Evolutionary conservation across 1,284 basidiomycete species (phyloP), one percentile per base, ranked within the genome.

Genomic region (Leccinum solheimii): DNA sequence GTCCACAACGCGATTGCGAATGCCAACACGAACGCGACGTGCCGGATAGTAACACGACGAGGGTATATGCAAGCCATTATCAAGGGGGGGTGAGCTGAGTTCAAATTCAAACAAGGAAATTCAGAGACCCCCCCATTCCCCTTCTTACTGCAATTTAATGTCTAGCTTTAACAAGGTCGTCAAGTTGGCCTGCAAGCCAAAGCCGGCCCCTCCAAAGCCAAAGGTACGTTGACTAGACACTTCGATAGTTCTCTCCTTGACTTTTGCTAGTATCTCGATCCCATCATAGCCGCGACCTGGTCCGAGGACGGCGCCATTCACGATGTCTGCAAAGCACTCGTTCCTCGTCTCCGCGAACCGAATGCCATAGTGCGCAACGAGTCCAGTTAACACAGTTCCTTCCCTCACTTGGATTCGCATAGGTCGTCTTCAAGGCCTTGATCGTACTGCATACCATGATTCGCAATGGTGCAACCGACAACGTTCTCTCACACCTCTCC

Each of bases 401-500:
- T 21, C 2, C 48, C 60, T 63, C 16, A 72, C 61, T 5, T 13
- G 55, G 38, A 16, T 19, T 62, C 55, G 13, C 48, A 14, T 68
- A 96, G 94, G 84, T 97, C 67, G 95, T 95, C 16, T 97, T 98
- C 87, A 99, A 99, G 73, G 93, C 95, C 0, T 82, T 99, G 68
- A 89, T 99, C 70, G 93, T 97, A 6, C 80, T 98, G 21, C 97
- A 99, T 75, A 95, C 90, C 34, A 92, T 99, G 89, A 92, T 99
- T 72, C 87, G 96, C 32, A 94, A 94, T 63, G 96, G 95, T 16
- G 85, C 92, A 13, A 95, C 96, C 14, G 95, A 98, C 78, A 92
- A 94, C 68, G 87, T 98, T 7, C 85, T 98, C 36, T 81, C 85
- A 11, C 90, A 94, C 72, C 83, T 98, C 19, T 89, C 92, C 5